A percentile compares a stretch with the other conserved stretches of the same genome.
phyloP scores from a whole-genome alignment of 345 rosid genomes.

The Boechera retrofracta region DNA sequence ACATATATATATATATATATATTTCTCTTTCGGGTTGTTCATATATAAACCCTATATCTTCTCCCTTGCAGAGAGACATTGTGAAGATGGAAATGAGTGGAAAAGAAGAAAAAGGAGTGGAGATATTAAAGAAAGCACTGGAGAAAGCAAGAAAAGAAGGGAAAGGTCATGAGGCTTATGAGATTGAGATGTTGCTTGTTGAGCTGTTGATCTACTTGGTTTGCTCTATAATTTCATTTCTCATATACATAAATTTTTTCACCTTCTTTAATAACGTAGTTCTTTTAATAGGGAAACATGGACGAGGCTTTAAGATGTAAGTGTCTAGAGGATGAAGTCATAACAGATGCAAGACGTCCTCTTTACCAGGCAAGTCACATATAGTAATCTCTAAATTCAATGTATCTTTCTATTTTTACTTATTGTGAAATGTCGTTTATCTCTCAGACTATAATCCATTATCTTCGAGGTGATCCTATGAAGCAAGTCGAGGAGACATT shows the following conservation, averaged over 20 bases:
- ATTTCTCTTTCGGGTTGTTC: background rate
- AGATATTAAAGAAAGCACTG: conserved; percentile 42
- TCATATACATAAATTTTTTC: background rate
- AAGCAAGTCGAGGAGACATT: conserved; percentile 40
- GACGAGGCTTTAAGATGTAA: conserved; percentile 48
- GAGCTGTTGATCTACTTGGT: conserved; percentile 76
- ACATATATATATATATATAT: background rate
- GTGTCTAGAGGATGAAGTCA: conserved; percentile 49
- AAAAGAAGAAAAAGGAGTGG: conserved; percentile 56
- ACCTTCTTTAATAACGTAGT: background rate
- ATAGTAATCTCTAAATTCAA: background rate
- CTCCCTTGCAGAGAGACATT: conserved; percentile 38
- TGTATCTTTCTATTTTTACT: background rate
- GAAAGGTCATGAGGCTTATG: conserved; percentile 60
- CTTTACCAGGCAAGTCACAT: conserved; percentile 53
- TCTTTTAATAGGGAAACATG: conserved; percentile 49
- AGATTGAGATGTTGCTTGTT: conserved; percentile 63
- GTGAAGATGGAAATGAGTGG: conserved; percentile 67
- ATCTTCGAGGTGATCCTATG: conserved; percentile 32
- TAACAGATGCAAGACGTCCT: conserved; percentile 61
- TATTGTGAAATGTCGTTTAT: background rate
- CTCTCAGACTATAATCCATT: conserved; percentile 51
- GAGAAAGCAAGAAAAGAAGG: conserved; percentile 35
- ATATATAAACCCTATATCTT: conserved; percentile 1
- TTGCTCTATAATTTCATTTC: conserved; percentile 7